Evolutionary conservation across 257 asterid genomes (phyloP).

Genomic region (Apocynum venetum): DNA sequence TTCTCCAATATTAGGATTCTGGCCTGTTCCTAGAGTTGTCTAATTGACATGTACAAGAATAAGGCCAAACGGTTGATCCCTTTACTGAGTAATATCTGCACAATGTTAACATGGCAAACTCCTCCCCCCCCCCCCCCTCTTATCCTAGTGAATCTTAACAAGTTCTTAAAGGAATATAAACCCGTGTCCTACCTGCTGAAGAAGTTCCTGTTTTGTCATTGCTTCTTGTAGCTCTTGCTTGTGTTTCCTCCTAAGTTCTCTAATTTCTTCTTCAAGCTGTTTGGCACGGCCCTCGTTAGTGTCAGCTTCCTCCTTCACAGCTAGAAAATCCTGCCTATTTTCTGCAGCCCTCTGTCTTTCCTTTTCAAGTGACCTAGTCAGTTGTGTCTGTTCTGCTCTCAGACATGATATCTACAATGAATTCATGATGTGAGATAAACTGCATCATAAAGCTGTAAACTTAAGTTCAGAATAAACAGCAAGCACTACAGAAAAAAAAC

Average conservation of each 20-base stretch:
- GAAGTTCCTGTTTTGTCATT: constrained; percentile 72
- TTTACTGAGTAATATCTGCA: neutral
- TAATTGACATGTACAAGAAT: neutral
- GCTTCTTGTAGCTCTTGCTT: constrained; percentile 88
- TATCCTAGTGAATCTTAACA: neutral
- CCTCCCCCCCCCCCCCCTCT: too few species aligned
- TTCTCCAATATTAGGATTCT: neutral
- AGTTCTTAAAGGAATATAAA: constrained; percentile 7
- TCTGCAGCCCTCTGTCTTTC: constrained; percentile 92
- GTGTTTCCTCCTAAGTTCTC: constrained; percentile 80
- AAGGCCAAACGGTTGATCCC: neutral
- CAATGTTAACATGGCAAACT: too few species aligned
- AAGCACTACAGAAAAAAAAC: constrained; percentile 33
- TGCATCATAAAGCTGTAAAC: constrained; percentile 20
- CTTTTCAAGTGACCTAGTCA: constrained; percentile 82
- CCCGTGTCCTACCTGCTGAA: constrained; percentile 60
- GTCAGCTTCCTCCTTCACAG: constrained; percentile 93
- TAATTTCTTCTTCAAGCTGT: constrained; percentile 78
- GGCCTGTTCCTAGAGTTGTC: neutral
- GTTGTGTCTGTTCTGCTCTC: constrained; percentile 96
- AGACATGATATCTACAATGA: constrained; percentile 88
- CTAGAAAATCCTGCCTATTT: constrained; percentile 87
- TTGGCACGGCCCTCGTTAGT: constrained; percentile 75
- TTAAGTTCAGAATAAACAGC: constrained; percentile 7
- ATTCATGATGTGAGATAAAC: constrained; percentile 29